These are phyloP conservation scores for Aureobasidium sp. DNA, from an alignment of 2,329 filamentous ascomycete species.

Conservation along the genomic window DNA sequence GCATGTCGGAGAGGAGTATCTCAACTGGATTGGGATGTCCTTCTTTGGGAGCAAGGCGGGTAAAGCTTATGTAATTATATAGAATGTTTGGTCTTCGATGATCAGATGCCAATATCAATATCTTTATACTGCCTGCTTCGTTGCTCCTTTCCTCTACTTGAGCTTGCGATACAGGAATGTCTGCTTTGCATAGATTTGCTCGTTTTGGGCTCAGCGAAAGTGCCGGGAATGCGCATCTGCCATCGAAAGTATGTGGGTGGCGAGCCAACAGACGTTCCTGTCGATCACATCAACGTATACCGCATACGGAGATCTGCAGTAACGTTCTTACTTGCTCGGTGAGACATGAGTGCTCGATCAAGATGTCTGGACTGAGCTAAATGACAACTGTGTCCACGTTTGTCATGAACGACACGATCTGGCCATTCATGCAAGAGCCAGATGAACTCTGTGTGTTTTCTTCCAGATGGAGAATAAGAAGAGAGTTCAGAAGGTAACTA, in stretches of 20 bases:
- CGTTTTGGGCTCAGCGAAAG: neutral
- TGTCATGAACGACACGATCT: neutral
- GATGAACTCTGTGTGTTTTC: neutral
- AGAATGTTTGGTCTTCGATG: neutral
- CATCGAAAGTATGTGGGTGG: neutral
- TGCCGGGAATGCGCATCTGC: neutral
- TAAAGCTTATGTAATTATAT: conserved; percentile 5
- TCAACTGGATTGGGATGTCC: neutral
- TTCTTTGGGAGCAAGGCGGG: neutral
- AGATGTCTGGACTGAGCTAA: neutral
- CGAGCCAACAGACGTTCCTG: conserved; percentile 5
- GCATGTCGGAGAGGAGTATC: neutral
- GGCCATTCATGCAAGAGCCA: neutral
- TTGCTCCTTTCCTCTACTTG: neutral
- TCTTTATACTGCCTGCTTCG: neutral
- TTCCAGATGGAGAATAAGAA: neutral
- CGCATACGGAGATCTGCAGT: neutral
- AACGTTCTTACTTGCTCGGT: neutral
- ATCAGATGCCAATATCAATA: neutral
- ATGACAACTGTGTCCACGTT: neutral
- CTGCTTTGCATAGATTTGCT: neutral
- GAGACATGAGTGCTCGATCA: neutral
- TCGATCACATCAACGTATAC: neutral
- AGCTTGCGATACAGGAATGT: neutral
- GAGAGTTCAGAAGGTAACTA: neutral